Percentiles rank a stretch among this genome's conserved stretches.
Evolutionary conservation across 176 grass and related monocot species (phyloP).

Genomic region (Canna indica): DNA sequence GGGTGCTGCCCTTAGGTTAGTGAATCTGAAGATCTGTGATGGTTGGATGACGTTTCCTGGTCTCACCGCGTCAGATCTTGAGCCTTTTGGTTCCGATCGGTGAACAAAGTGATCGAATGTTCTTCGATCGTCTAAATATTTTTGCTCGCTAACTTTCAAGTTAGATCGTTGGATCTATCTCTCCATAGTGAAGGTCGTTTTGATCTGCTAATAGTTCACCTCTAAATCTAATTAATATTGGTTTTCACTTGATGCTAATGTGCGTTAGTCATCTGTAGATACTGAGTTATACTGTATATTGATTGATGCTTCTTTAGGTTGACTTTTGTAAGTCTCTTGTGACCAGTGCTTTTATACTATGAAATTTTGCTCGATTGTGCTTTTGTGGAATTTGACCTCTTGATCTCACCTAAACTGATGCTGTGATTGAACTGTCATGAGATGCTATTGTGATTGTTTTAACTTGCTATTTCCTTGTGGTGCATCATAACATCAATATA

Average conservation of each 20-base stretch:
- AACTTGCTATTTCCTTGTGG: background rate
- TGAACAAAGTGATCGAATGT: background rate
- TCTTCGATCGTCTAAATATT: background rate
- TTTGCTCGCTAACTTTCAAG: background rate
- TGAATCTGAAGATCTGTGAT: background rate
- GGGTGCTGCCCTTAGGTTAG: background rate
- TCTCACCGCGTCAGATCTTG: background rate
- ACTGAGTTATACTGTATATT: background rate
- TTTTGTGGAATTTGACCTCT: background rate
- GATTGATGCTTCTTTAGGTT: background rate
- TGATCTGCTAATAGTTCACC: background rate
- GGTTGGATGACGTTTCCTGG: background rate
- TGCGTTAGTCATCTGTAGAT: background rate
- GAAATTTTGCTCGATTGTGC: background rate
- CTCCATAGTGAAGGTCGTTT: background rate
- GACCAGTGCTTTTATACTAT: too few species aligned
- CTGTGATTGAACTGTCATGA: background rate
- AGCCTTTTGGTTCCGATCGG: background rate
- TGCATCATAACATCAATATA: background rate
- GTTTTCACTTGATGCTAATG: background rate
- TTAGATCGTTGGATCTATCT: background rate
- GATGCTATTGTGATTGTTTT: background rate
- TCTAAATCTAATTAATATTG: background rate
- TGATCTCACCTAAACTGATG: background rate
- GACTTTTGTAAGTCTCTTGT: background rate